Evolutionary conservation across 371 early-diverging fungal species (phyloP).

Genomic region (Rhizopus sp.): DNA sequence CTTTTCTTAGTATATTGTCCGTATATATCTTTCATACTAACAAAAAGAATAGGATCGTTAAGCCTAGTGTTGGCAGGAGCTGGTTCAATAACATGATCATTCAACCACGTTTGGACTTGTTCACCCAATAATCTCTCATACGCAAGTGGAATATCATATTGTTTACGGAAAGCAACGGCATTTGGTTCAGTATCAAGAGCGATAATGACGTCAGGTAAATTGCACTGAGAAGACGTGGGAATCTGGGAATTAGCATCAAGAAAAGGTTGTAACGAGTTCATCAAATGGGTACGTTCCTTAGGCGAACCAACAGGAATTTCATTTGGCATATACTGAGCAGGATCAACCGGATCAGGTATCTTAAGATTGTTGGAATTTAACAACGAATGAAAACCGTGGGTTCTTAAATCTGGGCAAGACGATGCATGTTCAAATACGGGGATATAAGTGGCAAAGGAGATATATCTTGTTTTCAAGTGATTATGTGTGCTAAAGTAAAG

Average conservation of each 20-base stretch:
- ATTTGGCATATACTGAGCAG: background rate
- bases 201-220: slow-evolving; percentile 8
- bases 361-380: slow-evolving; percentile 1
- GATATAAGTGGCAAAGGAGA: too few species aligned
- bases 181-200: background rate
- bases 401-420: too few species aligned
- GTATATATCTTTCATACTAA: slow-evolving; percentile 1
- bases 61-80: slow-evolving; percentile 2
- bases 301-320: background rate
- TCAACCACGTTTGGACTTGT: slow-evolving; percentile 9
- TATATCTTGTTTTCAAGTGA: too few species aligned
- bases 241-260: slow-evolving; percentile 1
- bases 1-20: background rate
- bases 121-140: background rate
- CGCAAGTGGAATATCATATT: background rate
- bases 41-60: slow-evolving; percentile 3
- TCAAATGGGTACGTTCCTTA: background rate
- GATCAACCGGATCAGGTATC: slow-evolving; percentile 7
- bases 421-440: too few species aligned
- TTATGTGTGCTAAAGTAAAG: too few species aligned
- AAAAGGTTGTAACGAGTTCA: background rate
- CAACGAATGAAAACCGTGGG: too few species aligned
- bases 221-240: background rate
- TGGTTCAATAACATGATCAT: slow-evolving; percentile 8
- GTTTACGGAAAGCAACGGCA: background rate